Percentiles rank a stretch among this genome's conserved stretches.
Evolutionary conservation across 2,329 filamentous ascomycete genomes (phyloP).

Genomic region (Clathrospora elynae): DNA sequence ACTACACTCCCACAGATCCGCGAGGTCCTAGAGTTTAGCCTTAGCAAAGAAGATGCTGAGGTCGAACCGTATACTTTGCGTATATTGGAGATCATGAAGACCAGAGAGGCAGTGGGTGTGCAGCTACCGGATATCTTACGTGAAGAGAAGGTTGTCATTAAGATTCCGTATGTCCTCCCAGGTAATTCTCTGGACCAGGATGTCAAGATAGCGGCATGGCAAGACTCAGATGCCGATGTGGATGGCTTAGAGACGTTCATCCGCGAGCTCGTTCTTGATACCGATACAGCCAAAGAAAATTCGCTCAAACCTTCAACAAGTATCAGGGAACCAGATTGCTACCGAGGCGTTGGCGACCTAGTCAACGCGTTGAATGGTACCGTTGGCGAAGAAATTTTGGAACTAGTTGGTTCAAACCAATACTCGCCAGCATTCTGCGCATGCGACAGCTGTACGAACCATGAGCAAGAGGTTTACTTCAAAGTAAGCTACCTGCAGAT

Average conservation of each 20-base stretch:
- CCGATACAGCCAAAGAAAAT: neutral
- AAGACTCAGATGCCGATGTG: constrained; percentile 3
- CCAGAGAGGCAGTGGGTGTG: constrained; percentile 15
- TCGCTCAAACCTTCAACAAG: neutral
- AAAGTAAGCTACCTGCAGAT: neutral
- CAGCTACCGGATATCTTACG: constrained; percentile 12
- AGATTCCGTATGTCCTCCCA: constrained; percentile 3
- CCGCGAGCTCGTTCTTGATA: neutral
- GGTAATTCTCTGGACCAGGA: neutral
- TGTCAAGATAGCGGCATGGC: constrained; percentile 9
- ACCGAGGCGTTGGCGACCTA: neutral
- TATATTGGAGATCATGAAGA: constrained; percentile 21
- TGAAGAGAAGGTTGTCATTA: constrained; percentile 13
- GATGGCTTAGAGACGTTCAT: neutral
- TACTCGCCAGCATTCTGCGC: neutral
- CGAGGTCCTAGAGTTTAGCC: constrained; percentile 8
- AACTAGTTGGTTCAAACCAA: neutral
- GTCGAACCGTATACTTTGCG: constrained; percentile 1
- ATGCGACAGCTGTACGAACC: neutral
- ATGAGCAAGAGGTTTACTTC: neutral
- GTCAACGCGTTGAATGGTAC: neutral
- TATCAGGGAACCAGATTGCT: neutral
- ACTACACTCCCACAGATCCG: constrained; percentile 20
- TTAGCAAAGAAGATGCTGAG: neutral
- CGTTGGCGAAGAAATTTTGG: neutral